A percentile compares a stretch with the other conserved stretches of the same genome.
These are phyloP conservation scores for Boletus rufocinnamomeus DNA, from an alignment of 768 basidiomycete species.

Conservation along the genomic window DNA sequence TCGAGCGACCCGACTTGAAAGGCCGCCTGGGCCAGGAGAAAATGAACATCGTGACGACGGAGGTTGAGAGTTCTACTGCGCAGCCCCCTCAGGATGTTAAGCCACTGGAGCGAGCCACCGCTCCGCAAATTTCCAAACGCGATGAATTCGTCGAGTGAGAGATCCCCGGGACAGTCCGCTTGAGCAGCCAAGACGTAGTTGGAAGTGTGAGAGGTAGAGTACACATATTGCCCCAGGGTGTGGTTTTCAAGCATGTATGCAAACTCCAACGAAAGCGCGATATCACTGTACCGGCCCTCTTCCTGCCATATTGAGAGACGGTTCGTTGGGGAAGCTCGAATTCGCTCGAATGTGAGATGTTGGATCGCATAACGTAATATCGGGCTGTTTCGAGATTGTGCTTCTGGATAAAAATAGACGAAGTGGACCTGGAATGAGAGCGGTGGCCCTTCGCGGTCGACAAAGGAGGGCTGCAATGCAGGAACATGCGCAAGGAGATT, in stretches of 20 bases:
- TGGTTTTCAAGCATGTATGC: not conserved
- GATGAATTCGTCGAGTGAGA: too few species aligned
- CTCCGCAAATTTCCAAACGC: too few species aligned
- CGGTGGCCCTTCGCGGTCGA: too few species aligned
- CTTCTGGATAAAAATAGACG: not conserved
- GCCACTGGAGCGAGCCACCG: too few species aligned
- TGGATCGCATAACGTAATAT: not conserved
- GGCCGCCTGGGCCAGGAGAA: too few species aligned
- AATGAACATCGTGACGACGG: too few species aligned
- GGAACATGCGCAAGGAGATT: not conserved
- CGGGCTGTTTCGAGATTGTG: not conserved
- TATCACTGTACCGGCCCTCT: not conserved
- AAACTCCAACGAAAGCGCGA: not conserved
- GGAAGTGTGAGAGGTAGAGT: not conserved
- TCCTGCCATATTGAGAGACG: not conserved
- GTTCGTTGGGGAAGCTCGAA: not conserved
- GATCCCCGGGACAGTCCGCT: too few species aligned
- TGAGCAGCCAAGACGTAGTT: not conserved
- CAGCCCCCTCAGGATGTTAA: too few species aligned
- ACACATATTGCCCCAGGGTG: not conserved
- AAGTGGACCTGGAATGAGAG: not conserved
- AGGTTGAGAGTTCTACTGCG: too few species aligned
- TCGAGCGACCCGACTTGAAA: constrained; percentile 28
- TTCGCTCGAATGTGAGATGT: too few species aligned
- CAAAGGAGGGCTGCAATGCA: not conserved